Evolutionary conservation across 2,329 filamentous ascomycete species (phyloP).

Genomic region (Cadophora sp.): DNA sequence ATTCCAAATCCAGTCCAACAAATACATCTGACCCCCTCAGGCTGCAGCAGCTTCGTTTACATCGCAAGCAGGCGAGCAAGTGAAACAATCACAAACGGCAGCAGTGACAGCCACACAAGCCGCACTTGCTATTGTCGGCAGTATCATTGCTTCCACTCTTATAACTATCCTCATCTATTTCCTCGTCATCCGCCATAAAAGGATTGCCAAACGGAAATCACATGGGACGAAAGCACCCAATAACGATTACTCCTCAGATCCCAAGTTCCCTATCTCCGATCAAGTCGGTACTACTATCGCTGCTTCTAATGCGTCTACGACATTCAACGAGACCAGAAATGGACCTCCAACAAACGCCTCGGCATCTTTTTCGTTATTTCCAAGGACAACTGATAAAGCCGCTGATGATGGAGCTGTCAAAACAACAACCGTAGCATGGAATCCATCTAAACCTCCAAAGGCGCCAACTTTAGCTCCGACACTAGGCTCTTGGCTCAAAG

Average conservation of each 20-base stretch:
- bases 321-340: conserved; percentile 4
- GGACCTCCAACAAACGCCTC: conserved; percentile 1
- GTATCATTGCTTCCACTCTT: conserved; percentile 51
- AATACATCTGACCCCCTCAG: conserved; percentile 24
- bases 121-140: conserved; percentile 51
- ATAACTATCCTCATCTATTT: conserved; percentile 49
- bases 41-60: conserved; percentile 36
- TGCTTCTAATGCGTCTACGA: conserved; percentile 26
- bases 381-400: neutral
- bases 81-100: conserved; percentile 44
- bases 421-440: conserved; percentile 38
- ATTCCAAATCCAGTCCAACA: neutral
- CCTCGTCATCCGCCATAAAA: conserved; percentile 45
- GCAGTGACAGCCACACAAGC: conserved; percentile 51
- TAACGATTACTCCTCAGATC: conserved; percentile 29
- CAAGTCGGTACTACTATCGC: conserved; percentile 31
- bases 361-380: neutral
- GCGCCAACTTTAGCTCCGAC: conserved; percentile 37
- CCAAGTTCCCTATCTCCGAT: conserved; percentile 34
- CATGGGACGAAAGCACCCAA: conserved; percentile 20
- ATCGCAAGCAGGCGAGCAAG: conserved; percentile 31
- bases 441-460: conserved; percentile 38
- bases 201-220: conserved; percentile 27
- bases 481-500: conserved; percentile 37
- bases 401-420: conserved; percentile 28